These are phyloP conservation scores for Cryptococcus amylolentus DNA, from an alignment of 1,284 basidiomycete species.

Conservation along the genomic window DNA sequence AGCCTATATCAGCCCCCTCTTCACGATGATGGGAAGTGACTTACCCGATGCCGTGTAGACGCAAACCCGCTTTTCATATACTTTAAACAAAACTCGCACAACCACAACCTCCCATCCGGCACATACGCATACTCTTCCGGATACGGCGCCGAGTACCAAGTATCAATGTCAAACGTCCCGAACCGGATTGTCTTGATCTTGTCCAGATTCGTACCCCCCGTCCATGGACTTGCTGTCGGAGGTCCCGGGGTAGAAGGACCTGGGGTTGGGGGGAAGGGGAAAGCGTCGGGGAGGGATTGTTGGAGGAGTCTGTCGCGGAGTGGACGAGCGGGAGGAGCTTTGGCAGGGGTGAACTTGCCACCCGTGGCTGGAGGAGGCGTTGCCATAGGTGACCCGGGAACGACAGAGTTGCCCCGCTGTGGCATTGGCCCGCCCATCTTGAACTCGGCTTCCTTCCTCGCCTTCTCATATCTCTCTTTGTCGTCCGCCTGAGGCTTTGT, in stretches of 20 bases:
- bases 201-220: constrained; percentile 11
- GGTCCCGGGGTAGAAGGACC: constrained; percentile 2
- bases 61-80: constrained; percentile 97
- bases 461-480: constrained; percentile 71
- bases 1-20: constrained; percentile 8
- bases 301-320: constrained; percentile 41
- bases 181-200: constrained; percentile 83
- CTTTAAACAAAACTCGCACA: constrained; percentile 97
- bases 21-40: constrained; percentile 30
- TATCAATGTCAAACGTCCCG: constrained; percentile 91
- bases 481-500: constrained; percentile 68
- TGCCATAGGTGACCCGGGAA: constrained; percentile 17
- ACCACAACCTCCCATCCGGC: constrained; percentile 89
- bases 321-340: constrained; percentile 40
- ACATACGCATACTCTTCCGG: constrained; percentile 95
- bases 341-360: constrained; percentile 9
- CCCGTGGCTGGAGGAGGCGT: constrained; percentile 13
- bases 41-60: constrained; percentile 76
- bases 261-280: constrained; percentile 13
- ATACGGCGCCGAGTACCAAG: constrained; percentile 99
- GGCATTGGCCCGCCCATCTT: constrained; percentile 37
- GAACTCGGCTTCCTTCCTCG: constrained; percentile 65
- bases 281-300: constrained; percentile 19
- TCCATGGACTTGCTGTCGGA: constrained; percentile 1
- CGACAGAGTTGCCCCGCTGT: constrained; percentile 24